Percentiles rank a stretch among this genome's conserved stretches.
Conservation (phyloP, 768 basidiomycete species). For the Tricholoma sp. region DNA sequence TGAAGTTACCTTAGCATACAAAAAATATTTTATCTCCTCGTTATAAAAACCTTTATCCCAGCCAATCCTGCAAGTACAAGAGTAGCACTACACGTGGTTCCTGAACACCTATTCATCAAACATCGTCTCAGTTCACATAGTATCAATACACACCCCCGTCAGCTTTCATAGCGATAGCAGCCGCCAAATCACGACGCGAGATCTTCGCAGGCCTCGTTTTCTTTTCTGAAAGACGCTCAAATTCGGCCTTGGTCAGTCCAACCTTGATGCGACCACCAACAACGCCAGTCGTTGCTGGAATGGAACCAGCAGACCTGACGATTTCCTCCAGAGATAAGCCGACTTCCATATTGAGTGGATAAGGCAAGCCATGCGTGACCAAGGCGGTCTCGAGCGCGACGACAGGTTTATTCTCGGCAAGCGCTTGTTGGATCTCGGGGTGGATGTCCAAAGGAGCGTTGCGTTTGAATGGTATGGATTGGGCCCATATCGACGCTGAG, state of each 20-base stretch:
- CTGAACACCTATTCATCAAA: conserved; percentile 22
- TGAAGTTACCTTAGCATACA: conserved; percentile 49
- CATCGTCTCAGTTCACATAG: conserved; percentile 7
- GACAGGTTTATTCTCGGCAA: conserved; percentile 57
- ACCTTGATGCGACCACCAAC: conserved; percentile 83
- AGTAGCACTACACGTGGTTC: conserved; percentile 71
- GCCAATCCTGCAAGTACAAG: conserved; percentile 71
- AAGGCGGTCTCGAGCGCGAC: conserved; percentile 93
- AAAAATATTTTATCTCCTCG: background rate
- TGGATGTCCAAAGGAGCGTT: conserved; percentile 58
- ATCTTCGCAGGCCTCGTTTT: conserved; percentile 51
- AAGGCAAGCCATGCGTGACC: conserved; percentile 89
- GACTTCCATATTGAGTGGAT: conserved; percentile 69
- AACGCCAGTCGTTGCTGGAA: conserved; percentile 89
- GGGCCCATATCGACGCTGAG: background rate
- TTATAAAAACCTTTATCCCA: conserved; percentile 68
- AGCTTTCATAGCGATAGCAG: conserved; percentile 59
- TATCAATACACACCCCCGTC: conserved; percentile 59
- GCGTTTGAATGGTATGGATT: conserved; percentile 8
- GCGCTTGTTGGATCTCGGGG: conserved; percentile 81
- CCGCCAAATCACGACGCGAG: conserved; percentile 76
- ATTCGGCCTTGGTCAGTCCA: conserved; percentile 61
- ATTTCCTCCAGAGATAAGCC: conserved; percentile 68
- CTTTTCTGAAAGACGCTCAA: conserved; percentile 63
- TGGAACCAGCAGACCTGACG: conserved; percentile 68